Evolutionary conservation across 2,329 filamentous ascomycete species (phyloP).

Genomic region (Colletotrichum liriopes): DNA sequence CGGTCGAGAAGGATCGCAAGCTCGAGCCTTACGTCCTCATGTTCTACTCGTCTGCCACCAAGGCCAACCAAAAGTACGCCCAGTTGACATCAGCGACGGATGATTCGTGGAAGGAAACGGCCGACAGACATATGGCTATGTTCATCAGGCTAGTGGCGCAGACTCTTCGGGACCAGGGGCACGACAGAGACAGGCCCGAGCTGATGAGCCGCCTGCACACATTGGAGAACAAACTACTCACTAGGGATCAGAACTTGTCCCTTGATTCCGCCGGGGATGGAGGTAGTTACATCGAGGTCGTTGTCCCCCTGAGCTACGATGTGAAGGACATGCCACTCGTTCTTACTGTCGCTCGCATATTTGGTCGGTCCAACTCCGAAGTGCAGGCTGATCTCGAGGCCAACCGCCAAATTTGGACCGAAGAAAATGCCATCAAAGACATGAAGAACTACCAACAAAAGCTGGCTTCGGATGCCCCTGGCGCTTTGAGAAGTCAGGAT

Average conservation of each 20-base stretch:
- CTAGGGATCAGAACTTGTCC: slow-evolving; percentile 92
- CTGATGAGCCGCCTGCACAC: slow-evolving; percentile 83
- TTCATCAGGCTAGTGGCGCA: slow-evolving; percentile 90
- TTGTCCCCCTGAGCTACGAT: slow-evolving; percentile 88
- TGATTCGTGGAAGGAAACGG: slow-evolving; percentile 91
- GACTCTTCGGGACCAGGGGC: slow-evolving; percentile 86
- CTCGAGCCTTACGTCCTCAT: slow-evolving; percentile 95
- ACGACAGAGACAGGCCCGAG: slow-evolving; percentile 88
- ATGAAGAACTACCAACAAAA: slow-evolving; percentile 95
- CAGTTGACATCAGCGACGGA: slow-evolving; percentile 83
- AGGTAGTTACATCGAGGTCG: slow-evolving; percentile 82
- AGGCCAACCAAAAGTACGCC: slow-evolving; percentile 83
- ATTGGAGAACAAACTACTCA: slow-evolving; percentile 93
- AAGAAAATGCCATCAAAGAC: slow-evolving; percentile 90
- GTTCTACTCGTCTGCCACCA: slow-evolving; percentile 95
- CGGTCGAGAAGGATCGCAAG: slow-evolving; percentile 93
- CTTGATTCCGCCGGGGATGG: slow-evolving; percentile 72
- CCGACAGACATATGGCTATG: slow-evolving; percentile 93
- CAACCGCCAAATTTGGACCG: slow-evolving; percentile 87
- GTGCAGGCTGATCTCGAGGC: slow-evolving; percentile 91
- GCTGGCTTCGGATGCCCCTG: slow-evolving; percentile 83
- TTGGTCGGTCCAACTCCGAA: slow-evolving; percentile 83
- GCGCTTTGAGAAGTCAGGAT: slow-evolving; percentile 85
- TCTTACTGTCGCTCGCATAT: slow-evolving; percentile 87
- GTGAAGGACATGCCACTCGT: slow-evolving; percentile 98